Conservation (phyloP, 1,139 yeast species). For the Yamadazyma membranifaciens region DNA sequence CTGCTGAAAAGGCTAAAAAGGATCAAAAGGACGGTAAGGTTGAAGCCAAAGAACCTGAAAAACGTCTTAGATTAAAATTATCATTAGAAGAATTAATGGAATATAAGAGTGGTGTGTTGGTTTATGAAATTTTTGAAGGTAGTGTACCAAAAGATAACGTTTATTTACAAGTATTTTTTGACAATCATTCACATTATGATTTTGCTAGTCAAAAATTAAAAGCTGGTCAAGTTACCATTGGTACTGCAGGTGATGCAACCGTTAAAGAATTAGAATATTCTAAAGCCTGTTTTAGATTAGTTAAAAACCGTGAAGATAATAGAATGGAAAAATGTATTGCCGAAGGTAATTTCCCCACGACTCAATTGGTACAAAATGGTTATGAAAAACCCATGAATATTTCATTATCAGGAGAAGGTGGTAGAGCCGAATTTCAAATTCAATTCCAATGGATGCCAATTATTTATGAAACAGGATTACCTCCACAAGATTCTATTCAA, state of each 20-base stretch:
- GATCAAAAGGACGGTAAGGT: slow-evolving; percentile 33
- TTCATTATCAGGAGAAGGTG: slow-evolving; percentile 45
- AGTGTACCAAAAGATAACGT: slow-evolving; percentile 46
- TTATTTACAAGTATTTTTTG: slow-evolving; percentile 73
- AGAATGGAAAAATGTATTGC: slow-evolving; percentile 60
- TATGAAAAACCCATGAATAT: slow-evolving; percentile 54
- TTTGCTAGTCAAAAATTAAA: slow-evolving; percentile 51
- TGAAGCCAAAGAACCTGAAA: slow-evolving; percentile 36
- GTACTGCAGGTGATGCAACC: slow-evolving; percentile 68
- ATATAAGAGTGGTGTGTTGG: slow-evolving; percentile 74
- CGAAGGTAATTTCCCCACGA: slow-evolving; percentile 65
- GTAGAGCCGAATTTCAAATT: slow-evolving; percentile 48
- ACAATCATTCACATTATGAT: slow-evolving; percentile 65
- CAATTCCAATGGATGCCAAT: slow-evolving; percentile 80
- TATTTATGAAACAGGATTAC: slow-evolving; percentile 55
- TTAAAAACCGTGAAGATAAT: slow-evolving; percentile 50
- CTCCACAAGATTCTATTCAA: slow-evolving; percentile 70
- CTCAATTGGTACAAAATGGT: slow-evolving; percentile 64
- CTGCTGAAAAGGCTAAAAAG: slow-evolving; percentile 14
- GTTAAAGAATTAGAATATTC: slow-evolving; percentile 80
- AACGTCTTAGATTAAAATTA: slow-evolving; percentile 50
- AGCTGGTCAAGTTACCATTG: slow-evolving; percentile 37
- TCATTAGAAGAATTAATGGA: slow-evolving; percentile 61
- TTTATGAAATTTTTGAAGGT: slow-evolving; percentile 62
- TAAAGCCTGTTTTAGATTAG: slow-evolving; percentile 57